A percentile compares a stretch with the other conserved stretches of the same genome.
Evolutionary conservation across 257 asterid species (phyloP).

Genomic region (Solanum phureja): DNA sequence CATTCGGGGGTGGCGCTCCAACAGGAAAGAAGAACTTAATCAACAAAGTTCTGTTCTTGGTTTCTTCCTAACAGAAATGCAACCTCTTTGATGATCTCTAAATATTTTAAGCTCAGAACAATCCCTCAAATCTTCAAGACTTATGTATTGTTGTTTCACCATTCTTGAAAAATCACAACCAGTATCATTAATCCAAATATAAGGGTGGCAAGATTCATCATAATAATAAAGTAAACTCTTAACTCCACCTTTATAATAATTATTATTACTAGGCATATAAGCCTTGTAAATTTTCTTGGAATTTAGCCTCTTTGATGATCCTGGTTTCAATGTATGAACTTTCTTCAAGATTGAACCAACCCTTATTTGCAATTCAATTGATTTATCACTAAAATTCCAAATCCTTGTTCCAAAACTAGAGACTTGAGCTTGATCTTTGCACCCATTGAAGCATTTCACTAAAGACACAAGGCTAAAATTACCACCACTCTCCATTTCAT

Average conservation of each 20-base stretch:
- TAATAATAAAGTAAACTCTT: slow-evolving; percentile 61
- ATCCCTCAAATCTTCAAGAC: slow-evolving; percentile 75
- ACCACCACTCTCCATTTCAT: slow-evolving; percentile 18
- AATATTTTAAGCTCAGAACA: slow-evolving; percentile 66
- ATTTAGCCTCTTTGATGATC: slow-evolving; percentile 62
- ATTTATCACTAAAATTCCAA: slow-evolving; percentile 60
- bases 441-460: slow-evolving; percentile 55
- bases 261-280: slow-evolving; percentile 45
- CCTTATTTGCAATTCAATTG: slow-evolving; percentile 63
- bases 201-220: slow-evolving; percentile 85
- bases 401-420: slow-evolving; percentile 63
- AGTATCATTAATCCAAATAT: slow-evolving; percentile 74
- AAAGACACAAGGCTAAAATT: slow-evolving; percentile 32
- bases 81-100: slow-evolving; percentile 69
- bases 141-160: slow-evolving; percentile 81
- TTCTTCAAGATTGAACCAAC: slow-evolving; percentile 74
- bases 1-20: not conserved
- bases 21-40: not conserved
- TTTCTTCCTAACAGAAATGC: slow-evolving; percentile 61
- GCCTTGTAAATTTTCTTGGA: slow-evolving; percentile 72
- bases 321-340: slow-evolving; percentile 62
- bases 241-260: slow-evolving; percentile 27
- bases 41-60: slow-evolving; percentile 53
- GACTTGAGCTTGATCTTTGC: slow-evolving; percentile 48
- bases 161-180: slow-evolving; percentile 64